Percentiles rank a stretch among this genome's conserved stretches.
Conservation (phyloP, 2,329 filamentous ascomycete species). For the Cladosporium oxysporum region DNA sequence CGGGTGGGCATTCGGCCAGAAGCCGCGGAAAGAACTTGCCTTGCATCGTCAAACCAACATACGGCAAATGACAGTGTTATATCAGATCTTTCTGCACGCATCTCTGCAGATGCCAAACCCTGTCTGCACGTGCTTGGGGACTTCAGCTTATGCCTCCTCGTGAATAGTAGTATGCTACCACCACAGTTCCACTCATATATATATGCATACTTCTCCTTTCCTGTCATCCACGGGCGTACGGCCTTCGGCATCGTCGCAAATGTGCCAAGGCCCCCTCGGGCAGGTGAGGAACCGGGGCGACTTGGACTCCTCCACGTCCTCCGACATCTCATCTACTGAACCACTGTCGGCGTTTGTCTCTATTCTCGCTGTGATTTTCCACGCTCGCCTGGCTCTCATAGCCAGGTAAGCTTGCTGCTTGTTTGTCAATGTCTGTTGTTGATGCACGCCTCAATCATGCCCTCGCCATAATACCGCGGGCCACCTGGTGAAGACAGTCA, state of each 20-base stretch:
- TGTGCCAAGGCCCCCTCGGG: background rate
- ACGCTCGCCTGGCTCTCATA: background rate
- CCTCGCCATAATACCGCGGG: background rate
- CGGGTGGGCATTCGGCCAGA: background rate
- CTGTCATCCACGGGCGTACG: background rate
- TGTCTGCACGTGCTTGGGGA: background rate
- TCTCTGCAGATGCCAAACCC: background rate
- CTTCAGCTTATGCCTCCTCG: background rate
- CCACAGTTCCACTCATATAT: background rate
- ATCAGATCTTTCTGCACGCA: background rate
- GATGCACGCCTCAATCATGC: background rate
- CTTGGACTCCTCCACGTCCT: slow-evolving; percentile 3
- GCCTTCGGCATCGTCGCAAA: background rate
- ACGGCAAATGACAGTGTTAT: no score
- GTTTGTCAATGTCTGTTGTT: background rate
- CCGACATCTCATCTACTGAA: background rate
- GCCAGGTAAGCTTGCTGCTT: background rate
- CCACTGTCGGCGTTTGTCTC: background rate
- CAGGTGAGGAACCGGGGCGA: background rate
- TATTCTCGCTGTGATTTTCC: background rate
- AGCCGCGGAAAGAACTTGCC: background rate
- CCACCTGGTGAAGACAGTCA: background rate
- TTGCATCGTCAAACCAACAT: background rate
- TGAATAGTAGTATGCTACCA: background rate
- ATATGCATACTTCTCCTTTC: background rate